phyloP scores from a whole-genome alignment of 768 basidiomycete genomes.

The Phylloporus arenicola region DNA sequence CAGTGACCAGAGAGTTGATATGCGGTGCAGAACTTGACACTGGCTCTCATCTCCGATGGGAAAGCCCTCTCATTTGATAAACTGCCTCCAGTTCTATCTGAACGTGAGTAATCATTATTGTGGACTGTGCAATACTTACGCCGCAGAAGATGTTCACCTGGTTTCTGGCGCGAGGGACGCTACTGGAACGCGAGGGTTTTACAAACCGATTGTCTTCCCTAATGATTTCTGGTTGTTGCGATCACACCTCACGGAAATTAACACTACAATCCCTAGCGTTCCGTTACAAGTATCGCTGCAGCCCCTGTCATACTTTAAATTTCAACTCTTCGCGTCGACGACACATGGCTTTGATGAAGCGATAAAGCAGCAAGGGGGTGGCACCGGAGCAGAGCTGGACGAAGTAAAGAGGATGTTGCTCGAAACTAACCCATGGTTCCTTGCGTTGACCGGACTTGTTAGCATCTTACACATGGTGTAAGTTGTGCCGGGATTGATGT shows the following conservation, averaged over 20 bases:
- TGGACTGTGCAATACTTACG: constrained; percentile 5
- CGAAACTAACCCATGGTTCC: constrained; percentile 85
- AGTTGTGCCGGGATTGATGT: constrained; percentile 28
- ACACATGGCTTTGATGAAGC: constrained; percentile 85
- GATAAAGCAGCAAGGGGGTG: constrained; percentile 64
- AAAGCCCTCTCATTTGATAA: constrained; percentile 45
- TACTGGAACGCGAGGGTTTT: constrained; percentile 60
- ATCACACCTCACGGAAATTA: constrained; percentile 79
- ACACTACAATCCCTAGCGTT: constrained; percentile 69
- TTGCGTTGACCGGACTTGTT: constrained; percentile 78
- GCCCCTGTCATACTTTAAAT: constrained; percentile 83
- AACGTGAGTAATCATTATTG: constrained; percentile 45
- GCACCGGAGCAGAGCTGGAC: constrained; percentile 71
- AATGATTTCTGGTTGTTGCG: constrained; percentile 95
- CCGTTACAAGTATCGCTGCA: constrained; percentile 81
- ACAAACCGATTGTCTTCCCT: constrained; percentile 85
- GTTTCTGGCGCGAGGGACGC: constrained; percentile 56
- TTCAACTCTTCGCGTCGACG: constrained; percentile 81
- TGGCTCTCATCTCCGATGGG: constrained; percentile 79
- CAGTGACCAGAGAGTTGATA: constrained; percentile 5
- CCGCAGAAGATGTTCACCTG: constrained; percentile 55
- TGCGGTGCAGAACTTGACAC: constrained; percentile 66
- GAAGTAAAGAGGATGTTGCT: constrained; percentile 93
- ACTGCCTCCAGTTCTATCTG: constrained; percentile 53
- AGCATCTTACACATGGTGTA: constrained; percentile 84